These are phyloP conservation scores for Plasmodium gallinaceum DNA, from an alignment of 169 alveolate genomes.

Conservation along the genomic window DNA sequence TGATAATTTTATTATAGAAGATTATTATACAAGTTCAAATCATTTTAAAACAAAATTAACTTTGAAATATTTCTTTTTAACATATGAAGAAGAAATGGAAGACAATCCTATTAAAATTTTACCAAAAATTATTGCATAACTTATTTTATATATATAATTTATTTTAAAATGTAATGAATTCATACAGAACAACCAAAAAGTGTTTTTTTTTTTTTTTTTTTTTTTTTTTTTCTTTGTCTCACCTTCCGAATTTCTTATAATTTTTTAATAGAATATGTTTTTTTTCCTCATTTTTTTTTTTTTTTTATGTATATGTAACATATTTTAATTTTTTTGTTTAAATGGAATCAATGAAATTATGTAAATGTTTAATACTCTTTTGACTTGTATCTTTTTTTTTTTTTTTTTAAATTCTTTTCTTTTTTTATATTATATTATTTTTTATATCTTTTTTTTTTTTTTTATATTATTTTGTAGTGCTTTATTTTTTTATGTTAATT, in stretches of 20 bases:
- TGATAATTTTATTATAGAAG: constrained; percentile 27
- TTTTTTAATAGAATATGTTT: no score
- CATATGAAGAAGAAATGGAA: constrained; percentile 66
- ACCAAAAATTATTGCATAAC: constrained; percentile 33
- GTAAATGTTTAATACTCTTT: no score
- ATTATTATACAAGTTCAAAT: constrained; percentile 53
- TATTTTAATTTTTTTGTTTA: constrained; percentile 14
- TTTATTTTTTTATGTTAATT: no score
- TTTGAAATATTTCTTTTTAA: constrained; percentile 42
- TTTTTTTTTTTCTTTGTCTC: no score
- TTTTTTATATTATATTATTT: not conserved
- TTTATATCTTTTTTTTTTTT: not conserved
- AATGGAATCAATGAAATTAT: not conserved
- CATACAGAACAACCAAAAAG: no score
- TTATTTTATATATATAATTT: not conserved
- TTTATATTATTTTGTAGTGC: not conserved
- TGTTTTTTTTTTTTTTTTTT: no score
- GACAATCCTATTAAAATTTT: constrained; percentile 47
- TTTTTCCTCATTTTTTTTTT: no score
- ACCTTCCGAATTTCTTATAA: no score
- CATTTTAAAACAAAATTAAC: constrained; percentile 59
- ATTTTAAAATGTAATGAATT: no score
- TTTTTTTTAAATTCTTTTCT: not conserved
- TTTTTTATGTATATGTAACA: no score
- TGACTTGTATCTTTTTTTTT: not conserved